A percentile compares a stretch with the other conserved stretches of the same genome.
Conservation (phyloP, 2,329 filamentous ascomycete species). For the Pleurostoma richardsiae region DNA sequence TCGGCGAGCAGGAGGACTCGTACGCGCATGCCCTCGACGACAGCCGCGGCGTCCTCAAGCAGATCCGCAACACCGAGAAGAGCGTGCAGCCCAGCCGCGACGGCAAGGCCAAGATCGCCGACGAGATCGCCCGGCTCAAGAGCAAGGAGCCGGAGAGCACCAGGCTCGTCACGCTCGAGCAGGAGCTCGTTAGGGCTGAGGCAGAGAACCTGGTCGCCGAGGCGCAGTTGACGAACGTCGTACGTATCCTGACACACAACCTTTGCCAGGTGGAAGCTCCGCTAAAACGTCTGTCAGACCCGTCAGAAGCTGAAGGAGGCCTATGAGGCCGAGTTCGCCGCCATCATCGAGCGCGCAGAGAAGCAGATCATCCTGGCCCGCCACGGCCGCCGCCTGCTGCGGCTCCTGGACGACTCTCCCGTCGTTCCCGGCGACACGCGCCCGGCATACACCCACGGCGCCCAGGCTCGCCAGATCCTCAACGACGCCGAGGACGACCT, state of each 20-base stretch:
- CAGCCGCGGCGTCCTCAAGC: slow-evolving; percentile 75
- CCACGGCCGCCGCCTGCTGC: slow-evolving; percentile 79
- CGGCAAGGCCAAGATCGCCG: slow-evolving; percentile 78
- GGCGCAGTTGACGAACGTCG: slow-evolving; percentile 91
- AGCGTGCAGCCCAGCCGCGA: slow-evolving; percentile 92
- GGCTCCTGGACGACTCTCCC: slow-evolving; percentile 83
- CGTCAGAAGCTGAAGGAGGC: slow-evolving; percentile 95
- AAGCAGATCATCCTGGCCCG: slow-evolving; percentile 94
- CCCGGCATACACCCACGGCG: slow-evolving; percentile 58
- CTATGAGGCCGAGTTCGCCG: slow-evolving; percentile 81
- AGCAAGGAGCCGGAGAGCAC: slow-evolving; percentile 85
- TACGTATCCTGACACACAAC: slow-evolving; percentile 37
- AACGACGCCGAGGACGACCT: slow-evolving; percentile 91
- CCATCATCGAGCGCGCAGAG: slow-evolving; percentile 91
- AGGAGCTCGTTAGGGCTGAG: slow-evolving; percentile 93
- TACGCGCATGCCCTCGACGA: slow-evolving; percentile 88
- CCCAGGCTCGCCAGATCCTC: slow-evolving; percentile 75
- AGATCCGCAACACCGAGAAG: slow-evolving; percentile 91
- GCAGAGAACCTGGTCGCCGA: slow-evolving; percentile 95
- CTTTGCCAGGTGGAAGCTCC: background rate
- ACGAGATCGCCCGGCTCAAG: slow-evolving; percentile 90
- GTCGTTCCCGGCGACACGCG: slow-evolving; percentile 80
- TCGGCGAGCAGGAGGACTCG: slow-evolving; percentile 87
- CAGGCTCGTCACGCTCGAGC: slow-evolving; percentile 79
- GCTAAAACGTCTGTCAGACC: slow-evolving; percentile 51